phyloP scores from a whole-genome alignment of 148 eudicot genomes.

The Rhododendron henanense region DNA sequence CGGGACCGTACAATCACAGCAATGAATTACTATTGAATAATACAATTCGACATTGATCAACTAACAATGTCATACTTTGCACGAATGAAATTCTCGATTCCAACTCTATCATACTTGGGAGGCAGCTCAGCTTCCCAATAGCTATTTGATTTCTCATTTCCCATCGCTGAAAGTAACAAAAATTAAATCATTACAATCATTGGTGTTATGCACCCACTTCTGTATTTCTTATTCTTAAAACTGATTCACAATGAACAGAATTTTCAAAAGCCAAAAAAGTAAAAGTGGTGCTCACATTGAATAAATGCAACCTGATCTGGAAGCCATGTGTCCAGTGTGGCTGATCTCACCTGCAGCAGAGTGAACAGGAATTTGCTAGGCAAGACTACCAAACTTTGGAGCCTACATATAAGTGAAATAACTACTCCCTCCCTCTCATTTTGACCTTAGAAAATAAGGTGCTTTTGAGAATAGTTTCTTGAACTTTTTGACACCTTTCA shows the following conservation, averaged over 20 bases:
- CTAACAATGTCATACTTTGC: constrained; percentile 67
- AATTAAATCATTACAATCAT: constrained; percentile 5
- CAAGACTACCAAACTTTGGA: not conserved
- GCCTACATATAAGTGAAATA: not conserved
- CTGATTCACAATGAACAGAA: not conserved
- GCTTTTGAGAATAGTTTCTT: no score
- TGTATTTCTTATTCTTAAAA: not conserved
- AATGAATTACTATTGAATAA: not conserved
- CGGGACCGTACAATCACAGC: not conserved
- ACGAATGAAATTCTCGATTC: constrained; percentile 95
- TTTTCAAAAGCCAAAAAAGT: constrained; percentile 11
- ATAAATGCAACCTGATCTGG: constrained; percentile 96
- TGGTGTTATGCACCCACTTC: not conserved
- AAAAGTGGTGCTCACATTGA: constrained; percentile 56
- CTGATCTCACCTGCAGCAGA: constrained; percentile 80
- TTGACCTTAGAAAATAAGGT: no score
- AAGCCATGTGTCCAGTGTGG: constrained; percentile 99
- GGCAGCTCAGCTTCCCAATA: constrained; percentile 99
- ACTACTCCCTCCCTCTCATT: no score
- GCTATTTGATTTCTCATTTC: constrained; percentile 80
- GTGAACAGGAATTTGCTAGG: constrained; percentile 1
- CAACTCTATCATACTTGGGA: constrained; percentile 94
- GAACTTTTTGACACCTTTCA: no score
- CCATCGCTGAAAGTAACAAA: constrained; percentile 63
- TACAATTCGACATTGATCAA: constrained; percentile 12